Percentiles rank a stretch among this genome's conserved stretches.
These are phyloP conservation scores for Mycena vitilis DNA, from an alignment of 768 basidiomycete genomes.

Conservation along the genomic window DNA sequence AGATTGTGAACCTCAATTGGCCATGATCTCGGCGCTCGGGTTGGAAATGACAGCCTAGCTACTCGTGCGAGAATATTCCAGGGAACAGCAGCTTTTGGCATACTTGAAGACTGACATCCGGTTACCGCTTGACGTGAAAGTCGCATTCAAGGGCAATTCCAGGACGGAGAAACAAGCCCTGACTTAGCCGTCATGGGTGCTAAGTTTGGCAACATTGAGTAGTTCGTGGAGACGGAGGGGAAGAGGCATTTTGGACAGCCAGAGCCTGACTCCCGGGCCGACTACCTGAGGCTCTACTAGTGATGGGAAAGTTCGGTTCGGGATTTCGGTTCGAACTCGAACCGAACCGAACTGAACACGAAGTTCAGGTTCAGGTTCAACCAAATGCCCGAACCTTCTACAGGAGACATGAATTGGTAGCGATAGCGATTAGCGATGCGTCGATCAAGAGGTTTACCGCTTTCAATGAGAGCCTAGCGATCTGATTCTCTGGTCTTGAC, in stretches of 20 bases:
- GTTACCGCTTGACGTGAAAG: neutral
- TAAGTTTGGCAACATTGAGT: neutral
- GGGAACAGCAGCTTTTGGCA: neutral
- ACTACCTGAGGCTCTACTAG: no score
- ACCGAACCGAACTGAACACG: no score
- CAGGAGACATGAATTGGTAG: no score
- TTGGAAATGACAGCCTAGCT: slow-evolving; percentile 2
- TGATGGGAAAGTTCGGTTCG: no score
- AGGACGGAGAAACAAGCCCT: slow-evolving; percentile 5
- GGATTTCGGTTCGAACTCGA: no score
- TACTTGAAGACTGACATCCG: neutral
- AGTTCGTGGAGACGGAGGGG: slow-evolving; percentile 2
- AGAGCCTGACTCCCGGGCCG: no score
- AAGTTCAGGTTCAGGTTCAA: no score
- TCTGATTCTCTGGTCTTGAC: no score
- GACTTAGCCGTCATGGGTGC: slow-evolving; percentile 15
- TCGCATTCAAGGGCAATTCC: neutral
- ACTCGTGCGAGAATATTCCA: neutral
- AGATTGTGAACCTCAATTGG: neutral
- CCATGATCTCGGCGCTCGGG: neutral
- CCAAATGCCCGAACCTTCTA: no score
- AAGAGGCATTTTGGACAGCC: neutral
- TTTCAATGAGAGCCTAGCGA: no score
- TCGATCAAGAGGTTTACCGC: no score
- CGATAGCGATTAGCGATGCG: no score